These are phyloP conservation scores for Saxophila tyrrhenica DNA, from an alignment of 495 filamentous ascomycete genomes.

Conservation along the genomic window DNA sequence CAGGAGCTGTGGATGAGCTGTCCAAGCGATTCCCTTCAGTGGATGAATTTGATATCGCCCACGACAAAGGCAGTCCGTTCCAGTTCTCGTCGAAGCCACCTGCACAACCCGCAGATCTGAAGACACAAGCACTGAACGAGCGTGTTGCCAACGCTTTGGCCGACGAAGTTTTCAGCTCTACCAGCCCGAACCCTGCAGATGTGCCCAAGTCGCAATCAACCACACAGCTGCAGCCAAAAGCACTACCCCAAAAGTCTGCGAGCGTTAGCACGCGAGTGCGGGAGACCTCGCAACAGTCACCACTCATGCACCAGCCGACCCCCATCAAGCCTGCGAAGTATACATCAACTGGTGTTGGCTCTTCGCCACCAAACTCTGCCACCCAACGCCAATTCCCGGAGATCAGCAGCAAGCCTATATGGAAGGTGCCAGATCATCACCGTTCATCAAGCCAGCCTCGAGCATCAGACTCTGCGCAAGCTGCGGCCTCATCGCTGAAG, in stretches of 20 bases:
- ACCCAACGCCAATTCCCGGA: conserved; percentile 32
- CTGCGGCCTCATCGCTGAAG: conserved; percentile 29
- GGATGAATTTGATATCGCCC: conserved; percentile 84
- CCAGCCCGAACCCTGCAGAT: conserved; percentile 5
- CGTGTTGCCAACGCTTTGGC: conserved; percentile 74
- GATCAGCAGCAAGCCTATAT: conserved; percentile 25
- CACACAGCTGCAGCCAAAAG: conserved; percentile 24
- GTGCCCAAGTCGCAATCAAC: conserved; percentile 4
- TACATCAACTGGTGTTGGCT: conserved; percentile 80
- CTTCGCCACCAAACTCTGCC: conserved; percentile 52
- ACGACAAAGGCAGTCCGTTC: conserved; percentile 77
- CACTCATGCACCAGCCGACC: conserved; percentile 14
- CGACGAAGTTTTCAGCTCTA: conserved; percentile 71
- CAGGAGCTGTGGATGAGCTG: conserved; percentile 58
- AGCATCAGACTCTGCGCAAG: conserved; percentile 18
- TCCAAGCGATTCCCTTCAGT: conserved; percentile 79
- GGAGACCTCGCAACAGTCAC: conserved; percentile 4
- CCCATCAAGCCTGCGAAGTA: conserved; percentile 12
- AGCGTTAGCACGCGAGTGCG: neutral
- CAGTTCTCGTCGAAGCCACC: conserved; percentile 54
- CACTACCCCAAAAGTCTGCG: neutral
- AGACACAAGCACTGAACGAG: conserved; percentile 40
- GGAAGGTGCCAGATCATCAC: conserved; percentile 27
- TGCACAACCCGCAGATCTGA: conserved; percentile 42
- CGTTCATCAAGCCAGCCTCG: conserved; percentile 27